Evolutionary conservation across 805 yeast species (phyloP).

Genomic region (Starmerella khaoyaiensis): DNA sequence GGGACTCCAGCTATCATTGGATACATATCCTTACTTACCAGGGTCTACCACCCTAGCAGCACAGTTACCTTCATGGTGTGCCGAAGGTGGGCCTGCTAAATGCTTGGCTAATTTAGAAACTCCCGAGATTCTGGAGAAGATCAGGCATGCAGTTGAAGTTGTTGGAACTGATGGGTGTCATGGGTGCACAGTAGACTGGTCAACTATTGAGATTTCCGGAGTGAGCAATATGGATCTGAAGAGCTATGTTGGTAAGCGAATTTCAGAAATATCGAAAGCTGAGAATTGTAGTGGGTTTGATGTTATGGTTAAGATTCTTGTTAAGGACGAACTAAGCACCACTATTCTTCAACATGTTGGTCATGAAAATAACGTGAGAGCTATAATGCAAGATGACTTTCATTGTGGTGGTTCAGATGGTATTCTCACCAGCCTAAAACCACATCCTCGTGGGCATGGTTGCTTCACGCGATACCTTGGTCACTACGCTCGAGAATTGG

Average conservation of each 20-base stretch:
- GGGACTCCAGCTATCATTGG: conserved; percentile 11
- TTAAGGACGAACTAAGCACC: conserved; percentile 10
- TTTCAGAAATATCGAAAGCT: conserved; percentile 2
- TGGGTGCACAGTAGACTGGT: conserved; percentile 17
- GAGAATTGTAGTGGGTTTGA: conserved; percentile 7
- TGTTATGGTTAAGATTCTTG: conserved; percentile 9
- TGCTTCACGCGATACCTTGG: conserved; percentile 16
- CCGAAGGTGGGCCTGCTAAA: conserved; percentile 11
- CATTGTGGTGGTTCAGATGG: conserved; percentile 18
- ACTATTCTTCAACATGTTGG: conserved; percentile 17
- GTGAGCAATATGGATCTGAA: conserved; percentile 6
- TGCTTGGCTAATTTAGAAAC: conserved; percentile 1
- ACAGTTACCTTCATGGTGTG: conserved; percentile 16
- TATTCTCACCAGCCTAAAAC: conserved; percentile 12
- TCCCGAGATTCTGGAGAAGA: conserved; percentile 3
- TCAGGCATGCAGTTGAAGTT: conserved; percentile 13
- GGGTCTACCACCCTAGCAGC: conserved; percentile 18
- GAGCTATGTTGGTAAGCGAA: conserved; percentile 10
- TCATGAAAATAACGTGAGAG: conserved; percentile 15
- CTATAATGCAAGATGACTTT: conserved; percentile 11
- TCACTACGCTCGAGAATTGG: conserved; percentile 15
- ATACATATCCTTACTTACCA: conserved; percentile 15
- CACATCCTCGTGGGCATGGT: conserved; percentile 17
- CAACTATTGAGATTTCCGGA: conserved; percentile 16
- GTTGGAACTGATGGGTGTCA: conserved; percentile 18